Percentiles rank a stretch among this genome's conserved stretches.
Evolutionary conservation across 805 yeast genomes (phyloP).

Genomic region (Candida ulmi): DNA sequence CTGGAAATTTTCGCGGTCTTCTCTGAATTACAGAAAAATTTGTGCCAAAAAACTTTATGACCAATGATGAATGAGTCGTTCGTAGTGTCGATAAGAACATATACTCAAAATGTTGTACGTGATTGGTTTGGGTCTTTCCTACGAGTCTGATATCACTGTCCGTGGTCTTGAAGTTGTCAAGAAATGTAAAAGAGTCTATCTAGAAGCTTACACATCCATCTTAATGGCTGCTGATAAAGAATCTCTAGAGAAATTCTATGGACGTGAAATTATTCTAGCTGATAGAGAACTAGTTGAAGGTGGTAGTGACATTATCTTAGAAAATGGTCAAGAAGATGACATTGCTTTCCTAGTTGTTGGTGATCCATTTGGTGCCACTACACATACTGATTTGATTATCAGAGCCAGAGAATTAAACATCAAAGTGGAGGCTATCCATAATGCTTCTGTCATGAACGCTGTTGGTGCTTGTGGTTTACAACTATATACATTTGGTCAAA

Average conservation of each 20-base stretch:
- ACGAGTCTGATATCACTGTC: conserved; percentile 87
- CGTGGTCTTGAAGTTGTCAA: conserved; percentile 85
- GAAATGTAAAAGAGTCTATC: conserved; percentile 81
- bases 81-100: too few relatives aligned
- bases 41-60: too few relatives aligned
- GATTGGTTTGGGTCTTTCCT: conserved; percentile 87
- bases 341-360: conserved; percentile 95
- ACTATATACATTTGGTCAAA: conserved; percentile 91
- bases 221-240: conserved; percentile 85
- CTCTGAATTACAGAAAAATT: too few relatives aligned
- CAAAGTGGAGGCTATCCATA: conserved; percentile 78
- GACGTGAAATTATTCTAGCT: conserved; percentile 78
- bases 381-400: conserved; percentile 90
- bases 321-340: conserved; percentile 72
- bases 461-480: conserved; percentile 98
- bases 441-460: conserved; percentile 97
- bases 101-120: conserved; percentile 76
- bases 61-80: too few relatives aligned
- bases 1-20: too few relatives aligned
- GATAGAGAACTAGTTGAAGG: conserved; percentile 93
- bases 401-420: conserved; percentile 85
- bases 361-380: conserved; percentile 97
- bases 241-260: conserved; percentile 77
- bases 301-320: conserved; percentile 79
- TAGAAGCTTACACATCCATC: conserved; percentile 94